Evolutionary conservation across 306 rosid genomes (phyloP), one percentile per base, ranked within the genome.

Genomic region (Glycine tomentella): DNA sequence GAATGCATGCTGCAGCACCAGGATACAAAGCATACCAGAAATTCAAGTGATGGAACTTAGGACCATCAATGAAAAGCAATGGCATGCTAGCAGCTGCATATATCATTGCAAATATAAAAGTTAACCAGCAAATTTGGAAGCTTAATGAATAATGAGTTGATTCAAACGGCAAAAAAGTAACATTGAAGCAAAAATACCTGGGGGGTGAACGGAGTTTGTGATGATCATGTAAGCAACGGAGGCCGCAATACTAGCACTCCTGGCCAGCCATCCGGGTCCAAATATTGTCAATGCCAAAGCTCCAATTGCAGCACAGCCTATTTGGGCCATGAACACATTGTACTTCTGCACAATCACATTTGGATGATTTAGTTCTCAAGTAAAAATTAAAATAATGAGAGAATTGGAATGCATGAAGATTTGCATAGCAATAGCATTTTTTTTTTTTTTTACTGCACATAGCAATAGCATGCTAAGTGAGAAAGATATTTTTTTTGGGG

Each of bases 191-290:
- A 69, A 66, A 75, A 36, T 82, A 91, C 99, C 99, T 40, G 99
- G 99, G 17, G 99, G 99, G 20, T 95, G 99, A 4, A 88, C 48
- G 11, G 94, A 68, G 14, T 87, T 88, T 0, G 99, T 91, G 86
- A 53, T 87, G 75, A 89, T 93, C 99, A 95, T 95, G 84, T 93
- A 93, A 33, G 94, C 98, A 69, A 93, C 75, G 81, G 92, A 95
- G 31, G 94, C 93, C 3, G 98, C 89, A 8, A 95, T 85, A 65
- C 91, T 89, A 77, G 81, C 70, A 77, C 96, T 88, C 83, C 90
- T 82, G n/a, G 99, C 93, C 31, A 90, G 84, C 99, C 91, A 95
- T 62, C 99, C 98, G 2, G 99, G 96, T 58, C 98, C 99, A 15
- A 93, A 84, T 12, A 90, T 4, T 46, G 92, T 74, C 77, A 91